A percentile compares a stretch with the other conserved stretches of the same genome.
Conservation (phyloP, 1,139 yeast genomes). For the Yamadazyma membranifaciens region DNA sequence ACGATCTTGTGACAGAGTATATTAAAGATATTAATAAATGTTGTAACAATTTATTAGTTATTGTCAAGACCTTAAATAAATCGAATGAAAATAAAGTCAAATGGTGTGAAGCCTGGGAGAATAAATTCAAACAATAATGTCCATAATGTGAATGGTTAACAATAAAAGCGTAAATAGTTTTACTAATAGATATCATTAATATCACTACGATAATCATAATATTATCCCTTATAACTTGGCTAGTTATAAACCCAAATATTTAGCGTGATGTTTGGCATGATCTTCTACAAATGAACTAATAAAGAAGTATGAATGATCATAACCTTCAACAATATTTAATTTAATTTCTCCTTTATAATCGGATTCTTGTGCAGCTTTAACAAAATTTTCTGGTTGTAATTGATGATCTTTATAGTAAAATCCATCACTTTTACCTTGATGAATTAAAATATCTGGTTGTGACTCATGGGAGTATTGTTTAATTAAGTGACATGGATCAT, state of each 20-base stretch:
- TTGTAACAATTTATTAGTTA: slow-evolving; percentile 29
- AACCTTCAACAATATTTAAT: slow-evolving; percentile 71
- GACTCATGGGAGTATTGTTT: slow-evolving; percentile 49
- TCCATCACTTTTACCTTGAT: slow-evolving; percentile 76
- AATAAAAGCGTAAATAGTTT: too few relatives aligned
- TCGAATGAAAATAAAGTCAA: slow-evolving; percentile 40
- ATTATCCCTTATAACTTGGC: slow-evolving; percentile 1
- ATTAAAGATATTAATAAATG: slow-evolving; percentile 25
- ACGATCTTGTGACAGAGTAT: slow-evolving; percentile 23
- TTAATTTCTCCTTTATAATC: slow-evolving; percentile 61
- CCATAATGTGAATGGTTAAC: neutral
- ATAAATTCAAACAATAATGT: slow-evolving; percentile 21
- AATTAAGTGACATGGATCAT: slow-evolving; percentile 80
- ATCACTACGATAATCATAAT: neutral
- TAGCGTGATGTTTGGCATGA: slow-evolving; percentile 87
- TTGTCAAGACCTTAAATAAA: slow-evolving; percentile 38
- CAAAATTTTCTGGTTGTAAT: slow-evolving; percentile 73
- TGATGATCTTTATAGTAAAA: slow-evolving; percentile 64
- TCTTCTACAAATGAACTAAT: slow-evolving; percentile 77
- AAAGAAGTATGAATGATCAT: slow-evolving; percentile 89
- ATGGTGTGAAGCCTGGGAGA: slow-evolving; percentile 54
- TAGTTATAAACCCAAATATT: slow-evolving; percentile 55
- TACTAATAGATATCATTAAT: too few relatives aligned
- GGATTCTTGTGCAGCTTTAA: slow-evolving; percentile 59
- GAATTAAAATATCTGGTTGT: slow-evolving; percentile 68